A percentile compares a stretch with the other conserved stretches of the same genome.
Conservation (phyloP, 805 yeast species). For the Kazachstania africana region DNA sequence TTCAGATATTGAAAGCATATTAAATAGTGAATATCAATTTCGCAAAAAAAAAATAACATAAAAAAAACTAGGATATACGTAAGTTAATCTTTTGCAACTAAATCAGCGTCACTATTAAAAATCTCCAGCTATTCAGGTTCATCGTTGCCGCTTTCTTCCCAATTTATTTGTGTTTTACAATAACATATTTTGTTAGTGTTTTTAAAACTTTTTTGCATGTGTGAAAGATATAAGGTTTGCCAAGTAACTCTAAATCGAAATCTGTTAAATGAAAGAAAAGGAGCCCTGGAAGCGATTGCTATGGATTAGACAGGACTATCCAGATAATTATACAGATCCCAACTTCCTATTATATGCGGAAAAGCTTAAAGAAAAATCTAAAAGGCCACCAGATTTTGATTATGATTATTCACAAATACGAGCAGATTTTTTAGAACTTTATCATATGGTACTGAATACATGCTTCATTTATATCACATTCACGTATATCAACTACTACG, state of each 20-base stretch:
- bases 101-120: too few species aligned
- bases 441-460: conserved; percentile 38
- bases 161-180: too few species aligned
- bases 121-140: too few species aligned
- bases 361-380: conserved; percentile 6
- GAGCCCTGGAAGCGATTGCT: conserved; percentile 71
- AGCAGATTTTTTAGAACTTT: conserved; percentile 16
- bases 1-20: too few species aligned
- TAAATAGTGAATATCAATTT: too few species aligned
- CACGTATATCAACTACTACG: conserved; percentile 14
- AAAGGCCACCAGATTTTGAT: conserved; percentile 11
- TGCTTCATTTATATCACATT: conserved; percentile 60
- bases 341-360: conserved; percentile 41
- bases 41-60: too few species aligned
- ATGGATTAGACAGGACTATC: conserved; percentile 76
- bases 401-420: conserved; percentile 12
- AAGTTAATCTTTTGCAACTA: too few species aligned
- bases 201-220: too few species aligned
- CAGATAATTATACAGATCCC: conserved; percentile 81
- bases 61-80: too few species aligned
- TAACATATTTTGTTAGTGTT: too few species aligned
- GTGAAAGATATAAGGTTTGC: neutral
- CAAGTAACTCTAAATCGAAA: too few species aligned
- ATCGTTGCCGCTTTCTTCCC: too few species aligned
- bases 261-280: conserved; percentile 4